Evolutionary conservation across 345 rosid species (phyloP).

Genomic region (Syzygium aqueum): DNA sequence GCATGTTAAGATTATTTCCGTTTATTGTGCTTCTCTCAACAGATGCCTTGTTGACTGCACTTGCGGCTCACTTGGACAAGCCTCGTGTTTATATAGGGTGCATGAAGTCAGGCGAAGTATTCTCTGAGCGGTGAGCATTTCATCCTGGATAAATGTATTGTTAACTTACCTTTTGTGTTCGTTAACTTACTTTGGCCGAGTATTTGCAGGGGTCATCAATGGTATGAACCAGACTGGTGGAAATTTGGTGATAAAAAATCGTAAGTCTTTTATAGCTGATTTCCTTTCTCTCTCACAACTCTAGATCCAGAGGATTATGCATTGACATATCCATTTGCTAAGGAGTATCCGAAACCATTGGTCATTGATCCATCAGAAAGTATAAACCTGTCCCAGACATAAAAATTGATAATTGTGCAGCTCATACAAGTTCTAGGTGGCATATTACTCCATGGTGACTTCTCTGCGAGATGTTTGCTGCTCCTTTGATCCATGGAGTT

Average conservation of each 20-base stretch:
- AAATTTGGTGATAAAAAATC: conserved; percentile 55
- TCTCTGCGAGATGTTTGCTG: neutral
- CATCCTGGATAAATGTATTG: neutral
- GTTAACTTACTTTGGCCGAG: neutral
- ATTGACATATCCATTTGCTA: neutral
- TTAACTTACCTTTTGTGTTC: neutral
- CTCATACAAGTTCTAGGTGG: neutral
- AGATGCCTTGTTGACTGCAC: conserved; percentile 25
- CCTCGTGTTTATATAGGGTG: conserved; percentile 78
- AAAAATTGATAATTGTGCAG: neutral
- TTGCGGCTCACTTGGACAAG: conserved; percentile 26
- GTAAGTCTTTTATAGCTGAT: conserved; percentile 11
- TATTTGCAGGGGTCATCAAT: conserved; percentile 13
- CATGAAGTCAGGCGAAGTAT: conserved; percentile 47
- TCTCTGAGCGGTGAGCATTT: conserved; percentile 27
- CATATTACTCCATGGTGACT: neutral
- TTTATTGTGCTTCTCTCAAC: neutral
- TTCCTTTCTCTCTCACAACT: neutral
- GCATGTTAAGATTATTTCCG: neutral
- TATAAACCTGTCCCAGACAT: neutral
- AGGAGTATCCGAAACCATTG: neutral
- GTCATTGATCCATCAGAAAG: neutral
- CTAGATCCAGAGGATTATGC: neutral
- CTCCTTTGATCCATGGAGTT: neutral
- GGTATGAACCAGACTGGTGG: conserved; percentile 81